Base-by-base conservation (phyloP, 1,139 yeast genomes). In the Magnusiomyces fungicola region DNA sequence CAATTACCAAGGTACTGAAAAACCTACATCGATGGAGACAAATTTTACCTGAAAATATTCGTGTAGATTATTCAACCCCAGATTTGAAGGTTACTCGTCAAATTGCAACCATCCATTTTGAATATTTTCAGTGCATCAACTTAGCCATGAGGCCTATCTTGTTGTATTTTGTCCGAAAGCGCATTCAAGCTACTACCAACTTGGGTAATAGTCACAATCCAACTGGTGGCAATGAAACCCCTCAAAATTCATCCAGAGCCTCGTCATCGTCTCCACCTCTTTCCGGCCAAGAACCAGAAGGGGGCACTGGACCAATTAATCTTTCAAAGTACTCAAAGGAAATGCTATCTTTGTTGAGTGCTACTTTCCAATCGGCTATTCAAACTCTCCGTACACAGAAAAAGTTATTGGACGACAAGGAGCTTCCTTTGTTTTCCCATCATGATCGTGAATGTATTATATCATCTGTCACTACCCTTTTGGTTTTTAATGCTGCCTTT, bases 361-460 rank as follows among this genome's bases (percentile, higher is more conserved):
- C 94, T 2, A 84, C 95, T 0, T 79, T 86, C 64, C 92, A 85
- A 59, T 95, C 94, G 0, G 84, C 94, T 0, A 82, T 85, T 45
- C 85, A 85, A 60, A 81, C 92, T 0, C 80, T 87, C 43, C 73
- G 87, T 54, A 78, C 85, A 1, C 71, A 85, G 3, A 12, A 22
- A 29, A 21, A 22, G 12, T 19, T 24, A 7, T 38, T 21, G 6
- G 83, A 85, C 0, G 83, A 81, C 51, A 82, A 83, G 56, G n/a
- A 32, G 21, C 83, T 85, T 27, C 92, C 95, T 0, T 67, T 84
- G 39, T 86, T 84, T 69, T 95, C 95, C 1, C 86, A 89, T 73
- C 83, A 86, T 88, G 96, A 87, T 62, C 71, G 96, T 58, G 96
- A 87, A 61, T 86, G 86, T 63, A 69, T 85, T 29, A 86, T 84